Conservation (phyloP, 1,284 basidiomycete species). For the Megacollybia platyphylla region DNA sequence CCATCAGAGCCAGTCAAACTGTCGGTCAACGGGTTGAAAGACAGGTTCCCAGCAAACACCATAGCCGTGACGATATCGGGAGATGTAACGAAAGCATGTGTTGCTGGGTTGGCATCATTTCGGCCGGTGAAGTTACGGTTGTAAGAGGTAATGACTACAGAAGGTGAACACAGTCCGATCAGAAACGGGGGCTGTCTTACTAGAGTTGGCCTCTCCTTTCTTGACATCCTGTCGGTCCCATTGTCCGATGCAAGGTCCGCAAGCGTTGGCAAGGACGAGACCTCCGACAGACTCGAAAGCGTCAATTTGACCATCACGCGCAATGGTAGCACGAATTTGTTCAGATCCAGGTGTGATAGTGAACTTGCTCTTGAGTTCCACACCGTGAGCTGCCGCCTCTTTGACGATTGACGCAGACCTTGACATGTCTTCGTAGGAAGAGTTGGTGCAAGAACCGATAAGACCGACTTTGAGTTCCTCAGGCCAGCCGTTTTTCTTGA, state of each 20-base stretch:
- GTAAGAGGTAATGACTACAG: conserved; percentile 90
- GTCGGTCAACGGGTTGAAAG: conserved; percentile 97
- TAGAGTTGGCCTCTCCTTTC: conserved; percentile 96
- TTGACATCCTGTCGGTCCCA: conserved; percentile 96
- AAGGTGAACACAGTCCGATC: conserved; percentile 2
- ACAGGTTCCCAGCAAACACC: conserved; percentile 87
- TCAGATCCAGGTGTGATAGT: conserved; percentile 98
- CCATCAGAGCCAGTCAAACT: conserved; percentile 82
- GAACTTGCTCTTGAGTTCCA: conserved; percentile 88
- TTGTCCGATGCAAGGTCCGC: conserved; percentile 98
- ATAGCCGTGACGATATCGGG: conserved; percentile 98
- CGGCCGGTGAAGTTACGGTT: conserved; percentile 99
- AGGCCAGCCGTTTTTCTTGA: conserved; percentile 96
- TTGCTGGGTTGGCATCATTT: conserved; percentile 98
- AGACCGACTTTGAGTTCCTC: conserved; percentile 93
- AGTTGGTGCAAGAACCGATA: conserved; percentile 99
- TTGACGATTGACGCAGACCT: conserved; percentile 90
- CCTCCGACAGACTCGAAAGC: conserved; percentile 84
- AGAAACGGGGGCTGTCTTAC: conserved; percentile 24
- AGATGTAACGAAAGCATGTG: conserved; percentile 97
- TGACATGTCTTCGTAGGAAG: conserved; percentile 99
- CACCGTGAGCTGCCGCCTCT: conserved; percentile 80
- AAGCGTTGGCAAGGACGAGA: conserved; percentile 94
- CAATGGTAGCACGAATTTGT: conserved; percentile 96
- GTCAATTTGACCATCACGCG: conserved; percentile 88